Percentiles rank a stretch among this genome's conserved stretches.
Conservation (phyloP, 2,329 filamentous ascomycete species). For the Polychaeton citri region DNA sequence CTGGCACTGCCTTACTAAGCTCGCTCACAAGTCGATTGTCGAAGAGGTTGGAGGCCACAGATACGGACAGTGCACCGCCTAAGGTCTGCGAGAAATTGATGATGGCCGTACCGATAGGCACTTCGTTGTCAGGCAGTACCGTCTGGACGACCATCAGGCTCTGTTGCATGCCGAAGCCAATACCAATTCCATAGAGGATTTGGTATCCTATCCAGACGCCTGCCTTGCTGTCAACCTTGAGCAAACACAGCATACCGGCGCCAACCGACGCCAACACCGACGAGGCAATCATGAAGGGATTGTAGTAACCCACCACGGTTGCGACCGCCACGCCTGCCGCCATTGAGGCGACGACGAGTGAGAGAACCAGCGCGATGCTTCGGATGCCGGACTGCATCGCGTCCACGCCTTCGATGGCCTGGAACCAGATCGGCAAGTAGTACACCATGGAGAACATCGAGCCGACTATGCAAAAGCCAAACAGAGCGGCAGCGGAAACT, state of each 20-base stretch:
- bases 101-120: constrained; percentile 26
- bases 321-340: constrained; percentile 20
- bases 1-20: constrained; percentile 3
- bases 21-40: constrained; percentile 15
- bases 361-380: constrained; percentile 33
- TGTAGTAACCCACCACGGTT: constrained; percentile 31
- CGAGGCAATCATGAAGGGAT: constrained; percentile 28
- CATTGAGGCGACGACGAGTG: constrained; percentile 29
- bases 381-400: constrained; percentile 34
- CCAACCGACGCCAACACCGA: constrained; percentile 29
- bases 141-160: constrained; percentile 28
- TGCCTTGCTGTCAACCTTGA: constrained; percentile 23
- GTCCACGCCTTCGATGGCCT: constrained; percentile 32
- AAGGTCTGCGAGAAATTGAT: constrained; percentile 30
- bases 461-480: constrained; percentile 27
- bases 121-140: constrained; percentile 21
- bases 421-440: constrained; percentile 35
- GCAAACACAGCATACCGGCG: constrained; percentile 29
- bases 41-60: constrained; percentile 30
- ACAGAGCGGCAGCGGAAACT: constrained; percentile 25
- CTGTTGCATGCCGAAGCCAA: constrained; percentile 29
- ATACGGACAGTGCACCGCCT: constrained; percentile 30
- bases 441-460: constrained; percentile 32
- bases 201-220: constrained; percentile 37
- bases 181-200: constrained; percentile 29